These are phyloP conservation scores for Podospora anserina DNA, from an alignment of 495 filamentous ascomycete genomes.

Conservation along the genomic window DNA sequence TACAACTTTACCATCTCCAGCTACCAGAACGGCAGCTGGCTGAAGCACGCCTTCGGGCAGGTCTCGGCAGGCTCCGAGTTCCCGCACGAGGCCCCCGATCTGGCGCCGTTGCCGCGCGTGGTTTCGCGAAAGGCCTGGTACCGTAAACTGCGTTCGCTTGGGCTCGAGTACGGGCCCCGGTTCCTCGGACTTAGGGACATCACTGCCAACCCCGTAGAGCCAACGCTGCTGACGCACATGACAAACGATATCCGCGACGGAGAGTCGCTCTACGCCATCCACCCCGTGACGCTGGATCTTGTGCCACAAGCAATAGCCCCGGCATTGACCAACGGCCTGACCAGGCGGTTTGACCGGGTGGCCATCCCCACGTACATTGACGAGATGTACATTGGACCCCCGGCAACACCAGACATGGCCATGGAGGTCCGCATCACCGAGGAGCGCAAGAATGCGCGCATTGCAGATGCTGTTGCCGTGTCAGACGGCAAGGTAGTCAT, in stretches of 20 bases:
- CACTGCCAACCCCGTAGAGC: background rate
- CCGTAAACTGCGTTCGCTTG: background rate
- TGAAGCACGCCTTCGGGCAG: constrained; percentile 42
- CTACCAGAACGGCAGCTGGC: constrained; percentile 39
- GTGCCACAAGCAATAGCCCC: background rate
- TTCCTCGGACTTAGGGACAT: background rate
- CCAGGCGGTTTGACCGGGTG: background rate
- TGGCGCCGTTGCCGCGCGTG: background rate
- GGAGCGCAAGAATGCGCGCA: too few relatives aligned
- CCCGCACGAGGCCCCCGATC: background rate
- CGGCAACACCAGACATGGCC: too few relatives aligned
- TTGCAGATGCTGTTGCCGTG: too few relatives aligned
- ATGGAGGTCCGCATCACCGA: too few relatives aligned
- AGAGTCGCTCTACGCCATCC: background rate
- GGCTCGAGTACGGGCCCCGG: background rate
- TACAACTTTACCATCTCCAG: constrained; percentile 48
- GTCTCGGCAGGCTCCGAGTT: constrained; percentile 15
- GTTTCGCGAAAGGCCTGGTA: background rate
- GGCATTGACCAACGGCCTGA: background rate
- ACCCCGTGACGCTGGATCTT: background rate
- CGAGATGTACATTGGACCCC: background rate
- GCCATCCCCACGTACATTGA: background rate
- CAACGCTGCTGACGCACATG: background rate
- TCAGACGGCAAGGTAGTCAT: too few relatives aligned
- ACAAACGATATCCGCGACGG: background rate